Evolutionary conservation across 805 yeast genomes (phyloP), one percentile per base, ranked within the genome.

Genomic region (Sugiyamaella chiloensis): DNA sequence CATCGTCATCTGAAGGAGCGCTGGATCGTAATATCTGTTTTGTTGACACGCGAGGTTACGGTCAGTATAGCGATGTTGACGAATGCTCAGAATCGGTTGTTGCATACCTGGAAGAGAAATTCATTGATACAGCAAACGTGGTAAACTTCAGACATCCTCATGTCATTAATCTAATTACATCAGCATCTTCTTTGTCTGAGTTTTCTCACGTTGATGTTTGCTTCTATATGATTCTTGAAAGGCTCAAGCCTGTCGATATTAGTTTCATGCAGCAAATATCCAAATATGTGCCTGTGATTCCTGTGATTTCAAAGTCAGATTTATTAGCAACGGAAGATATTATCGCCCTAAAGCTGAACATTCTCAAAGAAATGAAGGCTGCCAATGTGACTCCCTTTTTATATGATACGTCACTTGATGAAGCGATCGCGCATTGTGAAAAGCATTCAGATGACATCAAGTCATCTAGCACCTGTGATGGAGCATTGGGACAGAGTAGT

Each of bases 201-300:
- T 53, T 57, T 34, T 21, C 53, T 12, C 58, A 55, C 31, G 60
- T 50, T 8, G 61, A 58, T 36, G 60, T 52, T 2, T 57, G 61
- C 37, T 50, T 58, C 16, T 58, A 57, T 37, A 23, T 57, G 19
- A 39, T 58, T 6, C 24, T 39, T 20, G 51, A 44, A 32, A 39
- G 46, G 12, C 23, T 58, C 24, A 55, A 42, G 37, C 48, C 48
- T 4, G 45, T 47, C 19, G 61, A 58, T 39, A 16, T 58, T 14
- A 52, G 56, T 11, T 52, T 47, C 37, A 50, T 58, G 37, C 14
- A 44, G 21, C 26, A 47, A 23, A 23, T 58, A n/a, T 42, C 49
- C 20, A 43, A 52, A 36, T 56, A 44, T 46, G 26, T 46, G 16
- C 61, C 61, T 6, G 51, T 58, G 4, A 47, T 58, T 8, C 61